Conservation (phyloP, 805 yeast species). For the Yarrowia deformans region DNA sequence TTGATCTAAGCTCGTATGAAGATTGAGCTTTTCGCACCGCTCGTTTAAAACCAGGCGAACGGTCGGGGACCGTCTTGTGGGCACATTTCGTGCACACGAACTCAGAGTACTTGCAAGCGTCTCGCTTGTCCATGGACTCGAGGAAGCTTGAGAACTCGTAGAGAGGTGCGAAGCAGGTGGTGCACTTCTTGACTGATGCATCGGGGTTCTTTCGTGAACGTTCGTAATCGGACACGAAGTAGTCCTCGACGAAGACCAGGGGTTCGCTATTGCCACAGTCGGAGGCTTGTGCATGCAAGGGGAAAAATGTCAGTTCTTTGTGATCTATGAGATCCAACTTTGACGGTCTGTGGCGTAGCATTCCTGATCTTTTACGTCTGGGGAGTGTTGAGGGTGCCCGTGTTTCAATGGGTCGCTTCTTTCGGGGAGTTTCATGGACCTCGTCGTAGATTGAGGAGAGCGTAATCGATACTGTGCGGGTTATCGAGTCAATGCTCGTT, state of each 20-base stretch:
- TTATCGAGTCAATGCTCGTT: not conserved
- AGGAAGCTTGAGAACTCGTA: slow-evolving; percentile 33
- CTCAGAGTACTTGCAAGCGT: slow-evolving; percentile 17
- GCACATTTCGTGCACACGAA: slow-evolving; percentile 30
- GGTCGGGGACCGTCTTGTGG: slow-evolving; percentile 3
- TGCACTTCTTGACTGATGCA: slow-evolving; percentile 17
- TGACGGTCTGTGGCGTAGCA: slow-evolving; percentile 45
- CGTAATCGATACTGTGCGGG: slow-evolving; percentile 13
- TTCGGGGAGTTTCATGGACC: slow-evolving; percentile 13
- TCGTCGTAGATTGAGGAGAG: slow-evolving; percentile 29
- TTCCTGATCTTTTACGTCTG: slow-evolving; percentile 38
- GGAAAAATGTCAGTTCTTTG: slow-evolving; percentile 52
- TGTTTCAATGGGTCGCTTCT: slow-evolving; percentile 28
- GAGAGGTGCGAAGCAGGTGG: slow-evolving; percentile 13
- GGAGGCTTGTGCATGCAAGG: slow-evolving; percentile 42
- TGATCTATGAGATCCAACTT: slow-evolving; percentile 54
- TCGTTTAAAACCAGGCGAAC: not conserved
- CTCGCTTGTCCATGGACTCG: slow-evolving; percentile 14
- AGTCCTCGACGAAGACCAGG: slow-evolving; percentile 47
- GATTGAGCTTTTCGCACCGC: slow-evolving; percentile 28
- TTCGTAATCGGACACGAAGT: slow-evolving; percentile 42
- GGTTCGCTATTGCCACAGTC: slow-evolving; percentile 41
- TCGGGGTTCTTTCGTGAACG: slow-evolving; percentile 19
- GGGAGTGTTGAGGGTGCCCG: slow-evolving; percentile 36
- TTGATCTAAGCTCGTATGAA: slow-evolving; percentile 25